Evolutionary conservation across 2,329 filamentous ascomycete genomes (phyloP), one percentile per base, ranked within the genome.

Genomic region (Periconia digitata): DNA sequence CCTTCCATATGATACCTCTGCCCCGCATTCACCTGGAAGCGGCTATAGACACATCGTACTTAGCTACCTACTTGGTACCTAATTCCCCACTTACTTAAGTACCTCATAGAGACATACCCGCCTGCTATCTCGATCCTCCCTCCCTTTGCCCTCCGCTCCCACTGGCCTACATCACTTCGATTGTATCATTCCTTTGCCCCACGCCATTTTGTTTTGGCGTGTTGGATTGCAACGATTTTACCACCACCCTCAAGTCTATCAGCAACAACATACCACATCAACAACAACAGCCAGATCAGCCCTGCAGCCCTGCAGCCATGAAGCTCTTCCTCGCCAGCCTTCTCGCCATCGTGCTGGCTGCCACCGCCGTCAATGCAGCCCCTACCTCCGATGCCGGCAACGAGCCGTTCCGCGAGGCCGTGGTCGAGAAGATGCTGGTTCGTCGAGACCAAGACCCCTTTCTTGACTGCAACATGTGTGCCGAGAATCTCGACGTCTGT

Each of bases 401-500:
- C 5, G 22, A 41, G 10, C 38, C 38, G 15, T 24, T 46, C 42
- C 34, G 46, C 34, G 23, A 8, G 18, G 37, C 27, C 23, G 8
- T 43, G 4, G 27, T 12, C 8, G 27, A 22, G 39, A 20, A 16
- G 12, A 40, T 40, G 20, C 7, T 48, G 17, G 24, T 40, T 21
- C 22, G 35, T 22, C 49, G 45, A 17, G 45, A 22, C 23, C 12
- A n/a, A 5, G 20, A 32, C 21, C 27, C 27, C n/a, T 32, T 3
- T 32, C 13, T 17, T 5, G 16, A 17, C 23, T 51, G 49, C 34
- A 16, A 48, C 20, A 45, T 48, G 22, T 51, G 49, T 35, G 23
- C 21, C 15, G 45, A 48, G 22, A 45, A 48, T 16, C 27, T 41
- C 23, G 34, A 46, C 22, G 10, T 46, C 15, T 51, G 49, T 21